These are phyloP conservation scores for Magnolia kwangsiensis DNA, from an alignment of 164 flowering plant genomes.

Conservation along the genomic window DNA sequence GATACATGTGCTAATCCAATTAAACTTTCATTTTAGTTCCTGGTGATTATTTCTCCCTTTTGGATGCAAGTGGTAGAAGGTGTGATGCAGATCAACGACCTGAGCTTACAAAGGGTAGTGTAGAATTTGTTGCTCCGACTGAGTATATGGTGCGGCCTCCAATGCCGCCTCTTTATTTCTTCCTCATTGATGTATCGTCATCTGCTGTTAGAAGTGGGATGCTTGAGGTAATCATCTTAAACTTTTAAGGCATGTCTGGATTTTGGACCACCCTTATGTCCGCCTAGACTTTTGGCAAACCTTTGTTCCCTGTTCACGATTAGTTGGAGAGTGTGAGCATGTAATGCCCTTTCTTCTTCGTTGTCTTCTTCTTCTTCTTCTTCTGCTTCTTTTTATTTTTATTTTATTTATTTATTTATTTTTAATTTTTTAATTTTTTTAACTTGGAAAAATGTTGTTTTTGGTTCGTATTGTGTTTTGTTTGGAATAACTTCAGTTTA, in stretches of 20 bases:
- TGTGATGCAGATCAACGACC: slow-evolving; percentile 81
- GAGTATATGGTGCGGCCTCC: slow-evolving; percentile 99
- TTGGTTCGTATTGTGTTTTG: not conserved
- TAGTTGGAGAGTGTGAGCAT: not conserved
- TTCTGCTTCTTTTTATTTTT: not conserved
- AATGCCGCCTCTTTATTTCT: slow-evolving; percentile 95
- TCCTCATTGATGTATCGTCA: slow-evolving; percentile 89
- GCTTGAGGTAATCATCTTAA: slow-evolving; percentile 70
- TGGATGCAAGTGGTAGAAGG: slow-evolving; percentile 88
- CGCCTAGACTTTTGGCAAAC: not conserved
- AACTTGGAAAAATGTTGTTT: not conserved
- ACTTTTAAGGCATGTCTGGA: slow-evolving; percentile 1
- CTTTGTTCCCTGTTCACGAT: not conserved
- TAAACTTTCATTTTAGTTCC: slow-evolving; percentile 55
- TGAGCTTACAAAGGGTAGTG: slow-evolving; percentile 91
- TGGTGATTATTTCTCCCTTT: slow-evolving; percentile 74
- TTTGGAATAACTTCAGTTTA: no score
- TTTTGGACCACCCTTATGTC: not conserved
- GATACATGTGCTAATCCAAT: slow-evolving; percentile 10
- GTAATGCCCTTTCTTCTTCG: not conserved
- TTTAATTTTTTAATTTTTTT: not conserved
- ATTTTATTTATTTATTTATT: not conserved
- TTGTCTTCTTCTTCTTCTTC: no score
- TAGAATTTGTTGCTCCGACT: slow-evolving; percentile 96
- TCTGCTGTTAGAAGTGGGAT: slow-evolving; percentile 93